Evolutionary conservation across 257 asterid genomes (phyloP), one percentile per base, ranked within the genome.

Genomic region (Solanum tacnaense): DNA sequence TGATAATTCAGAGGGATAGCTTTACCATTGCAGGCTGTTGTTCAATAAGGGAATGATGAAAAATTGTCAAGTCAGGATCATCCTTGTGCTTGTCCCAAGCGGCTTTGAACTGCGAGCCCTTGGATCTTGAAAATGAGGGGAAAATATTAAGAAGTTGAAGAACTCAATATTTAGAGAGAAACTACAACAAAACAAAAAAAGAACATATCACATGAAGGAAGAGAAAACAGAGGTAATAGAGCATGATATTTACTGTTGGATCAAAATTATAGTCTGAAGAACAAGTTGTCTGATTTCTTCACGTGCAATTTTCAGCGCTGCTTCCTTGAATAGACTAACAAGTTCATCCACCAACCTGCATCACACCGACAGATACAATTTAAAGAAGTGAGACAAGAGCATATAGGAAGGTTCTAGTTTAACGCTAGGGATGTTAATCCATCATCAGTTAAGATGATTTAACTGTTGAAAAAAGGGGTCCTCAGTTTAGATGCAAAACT

Each of bases 301-400:
- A 38, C 98, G 96, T 39, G 92, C 92, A 90, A 90, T 87, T 90
- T 91, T 96, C 85, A 95, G 49, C 35, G 98, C 97, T 70, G 99
- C 96, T 81, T 96, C 98, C 93, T 94, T 97, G 88, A 94, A 92
- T 86, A 97, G 91, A 89, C 88, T 92, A 79, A 97, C 94, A 65
- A 97, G 98, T 88, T 97, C 98, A 60, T 94, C 98, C 89, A 96
- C 93, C 90, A 95, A 93, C 92, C 98, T 96, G 95, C 86, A 79
- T 83, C 89, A 86, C 52, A 82, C 44, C 86, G 1, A 20, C 20
- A 31, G 70, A 21, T 82, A 29, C 70, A 82, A 31, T 82, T 49
- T 82, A 18, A 10, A 31, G 29, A 49, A 82, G 71, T 6, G 23
- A 32, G 71, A 49, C 71, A 44, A 44, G 44, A 49, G 23, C 41